A percentile compares a stretch with the other conserved stretches of the same genome.
phyloP scores from a whole-genome alignment of 257 asterid genomes.

The Capsicum pubescens region DNA sequence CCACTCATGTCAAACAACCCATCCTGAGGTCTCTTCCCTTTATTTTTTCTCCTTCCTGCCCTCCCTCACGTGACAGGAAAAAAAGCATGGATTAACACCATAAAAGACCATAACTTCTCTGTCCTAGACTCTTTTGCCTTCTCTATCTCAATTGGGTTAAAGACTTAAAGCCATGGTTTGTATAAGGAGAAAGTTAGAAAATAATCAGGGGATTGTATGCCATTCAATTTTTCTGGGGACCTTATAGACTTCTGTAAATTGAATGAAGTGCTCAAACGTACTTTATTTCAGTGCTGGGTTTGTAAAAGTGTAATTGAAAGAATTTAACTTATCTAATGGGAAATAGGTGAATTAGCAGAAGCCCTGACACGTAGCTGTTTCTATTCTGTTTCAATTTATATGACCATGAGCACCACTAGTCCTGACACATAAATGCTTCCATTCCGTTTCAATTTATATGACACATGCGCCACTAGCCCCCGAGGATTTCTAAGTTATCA shows the following conservation, averaged over 20 bases:
- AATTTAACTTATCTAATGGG: neutral
- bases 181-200: neutral
- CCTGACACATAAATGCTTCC: too few relatives aligned
- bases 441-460: too few relatives aligned
- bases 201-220: neutral
- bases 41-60: neutral
- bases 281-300: neutral
- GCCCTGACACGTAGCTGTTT: neutral
- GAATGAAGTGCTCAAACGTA: neutral
- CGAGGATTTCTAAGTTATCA: neutral
- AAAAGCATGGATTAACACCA: neutral
- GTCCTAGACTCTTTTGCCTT: neutral
- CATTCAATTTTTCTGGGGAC: neutral
- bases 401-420: too few relatives aligned
- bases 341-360: neutral
- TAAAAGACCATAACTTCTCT: constrained; percentile 4
- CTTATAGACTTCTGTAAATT: neutral
- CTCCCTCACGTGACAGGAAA: neutral
- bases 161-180: neutral
- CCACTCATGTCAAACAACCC: neutral
- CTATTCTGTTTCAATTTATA: too few relatives aligned
- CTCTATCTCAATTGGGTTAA: neutral
- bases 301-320: neutral
- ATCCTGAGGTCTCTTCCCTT: neutral
- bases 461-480: too few relatives aligned